These are phyloP conservation scores for Aphanocladium album DNA, from an alignment of 2,329 filamentous ascomycete species.

Conservation along the genomic window DNA sequence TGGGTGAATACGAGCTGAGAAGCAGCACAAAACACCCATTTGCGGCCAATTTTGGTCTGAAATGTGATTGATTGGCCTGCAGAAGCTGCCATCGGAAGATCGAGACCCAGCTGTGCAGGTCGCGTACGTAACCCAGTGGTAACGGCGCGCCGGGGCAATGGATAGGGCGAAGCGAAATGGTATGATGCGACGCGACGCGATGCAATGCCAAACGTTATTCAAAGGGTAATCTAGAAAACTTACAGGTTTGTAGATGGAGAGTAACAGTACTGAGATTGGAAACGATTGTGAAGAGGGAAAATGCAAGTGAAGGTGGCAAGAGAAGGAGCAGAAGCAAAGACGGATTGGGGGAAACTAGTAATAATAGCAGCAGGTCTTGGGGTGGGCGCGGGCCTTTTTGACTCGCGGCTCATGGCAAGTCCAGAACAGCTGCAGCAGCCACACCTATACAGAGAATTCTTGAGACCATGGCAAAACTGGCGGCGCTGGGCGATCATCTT, in stretches of 20 bases:
- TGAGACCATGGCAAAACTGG: too few species aligned
- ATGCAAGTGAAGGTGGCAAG: neutral
- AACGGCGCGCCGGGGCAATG: neutral
- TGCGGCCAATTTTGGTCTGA: neutral
- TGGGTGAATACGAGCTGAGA: neutral
- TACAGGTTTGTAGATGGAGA: neutral
- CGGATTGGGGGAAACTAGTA: neutral
- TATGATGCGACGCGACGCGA: neutral
- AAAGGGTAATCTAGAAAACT: neutral
- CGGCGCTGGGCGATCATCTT: neutral
- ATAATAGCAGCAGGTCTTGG: neutral
- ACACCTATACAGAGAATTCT: neutral
- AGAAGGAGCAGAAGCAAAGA: neutral
- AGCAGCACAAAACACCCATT: neutral
- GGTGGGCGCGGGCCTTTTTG: neutral
- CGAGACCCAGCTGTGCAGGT: neutral
- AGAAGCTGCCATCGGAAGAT: neutral
- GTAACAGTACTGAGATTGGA: neutral
- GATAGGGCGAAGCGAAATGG: neutral
- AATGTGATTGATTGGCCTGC: neutral
- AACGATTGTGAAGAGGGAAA: neutral
- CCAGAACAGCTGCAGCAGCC: neutral
- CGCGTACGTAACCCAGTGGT: neutral
- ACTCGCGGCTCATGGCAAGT: neutral
- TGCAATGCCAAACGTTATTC: neutral